Evolutionary conservation across 2,329 filamentous ascomycete species (phyloP), one percentile per base, ranked within the genome.

Genomic region (Geoglossum cookeanum): DNA sequence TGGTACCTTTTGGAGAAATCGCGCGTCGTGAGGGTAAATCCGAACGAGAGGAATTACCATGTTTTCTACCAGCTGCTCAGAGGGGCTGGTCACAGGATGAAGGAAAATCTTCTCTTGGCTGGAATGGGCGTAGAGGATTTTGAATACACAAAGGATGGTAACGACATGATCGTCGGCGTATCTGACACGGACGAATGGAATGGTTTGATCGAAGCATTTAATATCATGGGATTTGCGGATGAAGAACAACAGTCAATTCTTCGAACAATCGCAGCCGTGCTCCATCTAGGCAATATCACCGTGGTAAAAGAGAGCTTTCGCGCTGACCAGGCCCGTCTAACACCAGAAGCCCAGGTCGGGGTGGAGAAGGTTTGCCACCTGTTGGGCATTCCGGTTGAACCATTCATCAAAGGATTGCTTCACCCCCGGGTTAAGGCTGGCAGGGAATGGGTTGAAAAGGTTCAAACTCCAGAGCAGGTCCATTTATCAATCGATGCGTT

Each of bases 1-100:
- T 98, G 92, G 92, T 98, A 97, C 70, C 76, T 98, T 0, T 74
- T 98, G 13, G 92, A 98, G 67, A 98, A 98, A 70, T 98, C 92
- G n/a, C 81, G 92, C 63, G 92, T 98, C 6, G 91, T 98, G 22
- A 84, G 83, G 47, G 80, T 95, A 60, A 95, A 94, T 65, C 67
- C 79, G 0, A 85, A 88, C 58, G 92, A 98, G 72, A 82, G 92
- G 57, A 98, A 94, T 65, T 98, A 98, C 68, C 92, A 98, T 68
- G 77, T 98, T 58, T 98, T 98, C 69, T 98, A 98, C 67, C 94
- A 98, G 69, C 77, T 98, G 15, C 74, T 98, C 3, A 86, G 85
- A 63, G 92, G 94, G 29, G 88, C 90, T 0, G 84, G 88, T 65
- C 70, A 73, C 29, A 74, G 76, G 53, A 79, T 90, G 71, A 89